Evolutionary conservation across 2,329 filamentous ascomycete genomes (phyloP).

Genomic region (Aureobasidium mangrovei): DNA sequence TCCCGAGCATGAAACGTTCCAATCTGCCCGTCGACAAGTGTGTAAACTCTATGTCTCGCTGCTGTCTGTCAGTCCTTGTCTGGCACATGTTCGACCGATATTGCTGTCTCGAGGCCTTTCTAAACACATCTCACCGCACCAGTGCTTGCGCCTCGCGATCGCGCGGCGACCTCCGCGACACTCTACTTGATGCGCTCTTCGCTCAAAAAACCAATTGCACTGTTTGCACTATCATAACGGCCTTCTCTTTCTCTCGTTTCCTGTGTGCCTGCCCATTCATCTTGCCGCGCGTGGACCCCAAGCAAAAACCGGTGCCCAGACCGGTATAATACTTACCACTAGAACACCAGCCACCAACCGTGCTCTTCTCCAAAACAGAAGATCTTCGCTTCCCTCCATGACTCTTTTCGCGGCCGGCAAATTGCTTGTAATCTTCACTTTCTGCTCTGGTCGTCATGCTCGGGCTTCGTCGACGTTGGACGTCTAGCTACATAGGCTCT

Average conservation of each 20-base stretch:
- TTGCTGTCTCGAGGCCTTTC: background rate
- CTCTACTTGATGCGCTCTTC: background rate
- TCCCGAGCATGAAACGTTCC: slow-evolving; percentile 4
- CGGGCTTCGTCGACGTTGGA: too few species aligned
- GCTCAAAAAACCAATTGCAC: background rate
- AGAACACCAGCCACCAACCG: slow-evolving; percentile 11
- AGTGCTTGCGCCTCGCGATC: background rate
- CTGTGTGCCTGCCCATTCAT: background rate
- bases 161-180: background rate
- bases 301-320: slow-evolving; percentile 4
- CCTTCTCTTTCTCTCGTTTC: background rate
- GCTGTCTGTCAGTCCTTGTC: background rate
- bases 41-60: background rate
- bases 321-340: slow-evolving; percentile 12
- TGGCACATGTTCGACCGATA: background rate
- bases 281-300: background rate
- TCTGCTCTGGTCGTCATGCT: too few species aligned
- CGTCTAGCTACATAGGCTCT: too few species aligned
- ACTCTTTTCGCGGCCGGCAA: slow-evolving; percentile 12
- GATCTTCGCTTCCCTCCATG: slow-evolving; percentile 12
- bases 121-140: background rate
- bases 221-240: background rate
- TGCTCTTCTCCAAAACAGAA: background rate
- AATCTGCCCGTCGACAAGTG: background rate
- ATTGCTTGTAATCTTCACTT: slow-evolving; percentile 1